Evolutionary conservation across 2,329 filamentous ascomycete genomes (phyloP).

Genomic region (Pyricularia sp.): DNA sequence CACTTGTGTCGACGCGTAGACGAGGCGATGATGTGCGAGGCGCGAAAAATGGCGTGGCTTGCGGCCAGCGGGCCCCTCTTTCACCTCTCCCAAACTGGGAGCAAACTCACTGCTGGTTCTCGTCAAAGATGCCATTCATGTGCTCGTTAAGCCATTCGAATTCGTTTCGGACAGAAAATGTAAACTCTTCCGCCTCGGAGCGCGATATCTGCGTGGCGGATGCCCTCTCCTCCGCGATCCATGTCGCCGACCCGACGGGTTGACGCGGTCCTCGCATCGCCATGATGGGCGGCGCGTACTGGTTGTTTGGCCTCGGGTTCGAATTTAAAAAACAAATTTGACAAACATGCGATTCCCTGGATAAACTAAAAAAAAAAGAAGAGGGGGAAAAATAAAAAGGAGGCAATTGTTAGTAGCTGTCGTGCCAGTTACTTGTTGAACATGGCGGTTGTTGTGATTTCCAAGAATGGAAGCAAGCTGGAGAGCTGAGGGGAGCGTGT

Average conservation of each 20-base stretch:
- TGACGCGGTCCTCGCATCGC: slow-evolving; percentile 47
- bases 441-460: slow-evolving; percentile 4
- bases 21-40: neutral
- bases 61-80: neutral
- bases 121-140: slow-evolving; percentile 88
- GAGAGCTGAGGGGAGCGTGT: neutral
- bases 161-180: slow-evolving; percentile 86
- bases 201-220: slow-evolving; percentile 67
- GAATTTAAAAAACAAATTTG: neutral
- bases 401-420: neutral
- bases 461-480: neutral
- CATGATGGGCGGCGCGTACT: slow-evolving; percentile 14
- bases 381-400: neutral
- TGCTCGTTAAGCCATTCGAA: slow-evolving; percentile 98
- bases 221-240: slow-evolving; percentile 77
- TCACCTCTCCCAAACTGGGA: neutral
- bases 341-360: neutral
- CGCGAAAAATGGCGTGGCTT: neutral
- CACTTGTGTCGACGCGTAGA: neutral
- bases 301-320: slow-evolving; percentile 6
- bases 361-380: neutral
- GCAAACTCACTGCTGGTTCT: slow-evolving; percentile 68
- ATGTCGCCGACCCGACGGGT: slow-evolving; percentile 72
- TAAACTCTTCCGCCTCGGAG: slow-evolving; percentile 85
- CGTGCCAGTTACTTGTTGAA: neutral